Percentiles rank a stretch among this genome's conserved stretches.
These are phyloP conservation scores for Pluteus cervinus DNA, from an alignment of 768 basidiomycete genomes.

Conservation along the genomic window DNA sequence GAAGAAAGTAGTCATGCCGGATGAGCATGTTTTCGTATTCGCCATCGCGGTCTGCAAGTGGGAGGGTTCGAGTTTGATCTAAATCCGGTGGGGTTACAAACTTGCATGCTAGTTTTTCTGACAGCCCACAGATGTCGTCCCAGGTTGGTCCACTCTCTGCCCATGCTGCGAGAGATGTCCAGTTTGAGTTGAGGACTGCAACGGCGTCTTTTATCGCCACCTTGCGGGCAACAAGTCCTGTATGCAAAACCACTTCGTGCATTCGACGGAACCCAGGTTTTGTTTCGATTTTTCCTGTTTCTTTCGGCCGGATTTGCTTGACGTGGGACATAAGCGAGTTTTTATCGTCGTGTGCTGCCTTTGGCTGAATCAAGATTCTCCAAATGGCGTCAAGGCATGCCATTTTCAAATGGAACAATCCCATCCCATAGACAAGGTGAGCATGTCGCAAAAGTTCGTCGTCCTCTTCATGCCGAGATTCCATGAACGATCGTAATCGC, in stretches of 20 bases:
- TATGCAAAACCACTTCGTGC: slow-evolving; percentile 28
- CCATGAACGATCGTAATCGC: slow-evolving; percentile 9
- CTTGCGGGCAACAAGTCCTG: slow-evolving; percentile 16
- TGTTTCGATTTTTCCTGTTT: slow-evolving; percentile 22
- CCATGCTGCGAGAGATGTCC: no score
- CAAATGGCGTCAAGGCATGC: slow-evolving; percentile 19
- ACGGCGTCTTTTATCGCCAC: no score
- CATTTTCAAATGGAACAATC: slow-evolving; percentile 27
- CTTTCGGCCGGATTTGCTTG: slow-evolving; percentile 17
- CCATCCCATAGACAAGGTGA: slow-evolving; percentile 7
- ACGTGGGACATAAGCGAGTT: slow-evolving; percentile 16
- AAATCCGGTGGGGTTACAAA: slow-evolving; percentile 13
- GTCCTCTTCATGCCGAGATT: slow-evolving; percentile 7
- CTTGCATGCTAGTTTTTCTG: slow-evolving; percentile 13
- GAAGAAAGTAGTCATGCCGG: slow-evolving; percentile 24
- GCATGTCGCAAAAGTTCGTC: neutral
- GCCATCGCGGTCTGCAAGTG: slow-evolving; percentile 16
- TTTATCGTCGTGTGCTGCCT: slow-evolving; percentile 9
- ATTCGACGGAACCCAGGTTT: slow-evolving; percentile 30
- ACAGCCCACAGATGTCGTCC: slow-evolving; percentile 16
- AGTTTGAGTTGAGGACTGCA: no score
- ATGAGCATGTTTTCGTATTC: slow-evolving; percentile 27
- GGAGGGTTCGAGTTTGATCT: neutral
- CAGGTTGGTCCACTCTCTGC: slow-evolving; percentile 21
- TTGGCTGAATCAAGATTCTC: slow-evolving; percentile 15